Conservation (phyloP, 2,329 filamentous ascomycete species). For the Calycina herbarum region DNA sequence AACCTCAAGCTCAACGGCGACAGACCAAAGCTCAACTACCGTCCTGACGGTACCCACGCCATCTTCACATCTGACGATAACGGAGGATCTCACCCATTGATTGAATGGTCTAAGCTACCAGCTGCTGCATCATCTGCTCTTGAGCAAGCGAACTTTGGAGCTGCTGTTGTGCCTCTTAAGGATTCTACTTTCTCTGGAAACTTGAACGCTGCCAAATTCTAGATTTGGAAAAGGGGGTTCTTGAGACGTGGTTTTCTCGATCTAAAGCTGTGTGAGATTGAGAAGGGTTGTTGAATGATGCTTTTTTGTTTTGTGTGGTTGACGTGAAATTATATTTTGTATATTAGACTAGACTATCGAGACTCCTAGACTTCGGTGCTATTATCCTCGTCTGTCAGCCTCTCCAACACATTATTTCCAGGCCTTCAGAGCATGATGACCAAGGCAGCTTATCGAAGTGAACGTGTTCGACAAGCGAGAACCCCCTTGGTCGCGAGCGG, state of each 20-base stretch:
- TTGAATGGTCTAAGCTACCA: not conserved
- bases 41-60: not conserved
- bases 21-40: not conserved
- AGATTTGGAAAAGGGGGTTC: not conserved
- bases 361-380: too few species aligned
- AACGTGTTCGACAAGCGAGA: too few species aligned
- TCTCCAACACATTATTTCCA: too few species aligned
- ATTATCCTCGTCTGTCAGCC: too few species aligned
- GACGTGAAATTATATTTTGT: not conserved
- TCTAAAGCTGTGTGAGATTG: not conserved
- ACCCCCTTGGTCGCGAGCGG: too few species aligned
- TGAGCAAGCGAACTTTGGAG: not conserved
- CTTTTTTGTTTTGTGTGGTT: not conserved
- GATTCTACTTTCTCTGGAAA: slow-evolving; percentile 1
- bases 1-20: not conserved
- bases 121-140: not conserved
- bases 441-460: too few species aligned
- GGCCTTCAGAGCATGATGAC: too few species aligned
- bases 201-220: not conserved
- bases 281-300: not conserved
- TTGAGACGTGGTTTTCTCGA: too few species aligned
- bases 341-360: not conserved
- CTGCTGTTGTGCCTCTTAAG: not conserved
- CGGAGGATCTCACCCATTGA: not conserved
- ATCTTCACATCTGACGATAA: not conserved